Evolutionary conservation across 2,329 filamentous ascomycete genomes (phyloP).

Genomic region (Amphichorda felina): DNA sequence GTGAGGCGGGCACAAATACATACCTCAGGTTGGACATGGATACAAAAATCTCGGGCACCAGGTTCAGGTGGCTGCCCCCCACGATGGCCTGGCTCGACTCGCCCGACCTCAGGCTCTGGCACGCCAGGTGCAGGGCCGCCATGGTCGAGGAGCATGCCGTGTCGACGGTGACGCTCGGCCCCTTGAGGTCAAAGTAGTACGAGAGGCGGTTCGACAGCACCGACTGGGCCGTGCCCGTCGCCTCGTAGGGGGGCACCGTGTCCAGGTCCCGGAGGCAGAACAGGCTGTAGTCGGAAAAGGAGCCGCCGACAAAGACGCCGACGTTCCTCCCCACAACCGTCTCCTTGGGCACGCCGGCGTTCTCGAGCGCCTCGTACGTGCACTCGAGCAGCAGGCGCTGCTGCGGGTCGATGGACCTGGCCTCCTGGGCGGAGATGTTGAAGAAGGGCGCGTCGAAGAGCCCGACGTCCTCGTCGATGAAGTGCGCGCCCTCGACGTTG

Average conservation of each 20-base stretch:
- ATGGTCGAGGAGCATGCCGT: slow-evolving; percentile 37
- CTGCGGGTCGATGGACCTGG: slow-evolving; percentile 37
- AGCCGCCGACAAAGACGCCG: slow-evolving; percentile 36
- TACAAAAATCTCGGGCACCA: slow-evolving; percentile 12
- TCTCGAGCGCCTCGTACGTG: slow-evolving; percentile 41
- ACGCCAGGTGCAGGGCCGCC: slow-evolving; percentile 33
- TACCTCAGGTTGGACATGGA: slow-evolving; percentile 14
- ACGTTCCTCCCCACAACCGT: slow-evolving; percentile 32
- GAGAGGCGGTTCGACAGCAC: slow-evolving; percentile 40
- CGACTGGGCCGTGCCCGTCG: slow-evolving; percentile 13
- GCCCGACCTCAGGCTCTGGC: slow-evolving; percentile 30
- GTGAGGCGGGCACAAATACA: not conserved
- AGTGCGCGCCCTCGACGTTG: slow-evolving; percentile 24
- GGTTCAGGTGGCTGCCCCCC: slow-evolving; percentile 5
- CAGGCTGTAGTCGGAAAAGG: slow-evolving; percentile 34
- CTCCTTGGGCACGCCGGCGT: slow-evolving; percentile 35
- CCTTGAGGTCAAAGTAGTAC: slow-evolving; percentile 39
- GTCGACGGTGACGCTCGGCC: slow-evolving; percentile 36
- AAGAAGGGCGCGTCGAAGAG: slow-evolving; percentile 42
- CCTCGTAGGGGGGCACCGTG: slow-evolving; percentile 24
- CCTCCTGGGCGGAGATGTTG: slow-evolving; percentile 36
- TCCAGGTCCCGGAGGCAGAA: slow-evolving; percentile 30
- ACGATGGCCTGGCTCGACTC: not conserved
- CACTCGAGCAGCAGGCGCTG: slow-evolving; percentile 40
- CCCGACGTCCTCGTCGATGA: slow-evolving; percentile 31